Base-by-base conservation (phyloP, 345 rosid genomes). In the Murraya koenigii region DNA sequence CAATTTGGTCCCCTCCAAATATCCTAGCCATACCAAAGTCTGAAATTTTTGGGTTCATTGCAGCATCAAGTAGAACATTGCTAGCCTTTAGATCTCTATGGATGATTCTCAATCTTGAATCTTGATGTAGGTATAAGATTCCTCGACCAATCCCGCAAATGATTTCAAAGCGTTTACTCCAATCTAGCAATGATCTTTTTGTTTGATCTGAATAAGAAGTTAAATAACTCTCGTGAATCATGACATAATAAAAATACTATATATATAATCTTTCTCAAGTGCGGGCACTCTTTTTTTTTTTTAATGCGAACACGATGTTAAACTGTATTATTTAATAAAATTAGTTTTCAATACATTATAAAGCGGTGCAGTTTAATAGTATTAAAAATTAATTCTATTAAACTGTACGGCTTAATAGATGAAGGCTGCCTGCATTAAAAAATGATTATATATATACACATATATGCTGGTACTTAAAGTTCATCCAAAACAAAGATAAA, bases 41-140 rank as follows among this genome's bases (percentile, higher is more conserved):
- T 1, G 94, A 86, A 49, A 90, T 90, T 78, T 90, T 92, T 0
- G 93, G 93, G 19, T 78, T 84, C 89, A 91, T 78, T 4, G 64
- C 79, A 0, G 62, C 79, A 66, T 93, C 97, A 3, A 90, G 78
- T 49, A 89, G 84, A 63, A 90, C 74, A 80, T 90, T 90, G 77
- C 93, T 90, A 1, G 91, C 82, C 75, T 91, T 93, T 22, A 93
- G 76, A 76, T 93, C 96, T 77, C 93, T 86, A 39, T 91, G 97
- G 33, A 93, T 90, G 78, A 93, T 91, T 80, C 88, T 89, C 9
- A 89, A 75, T 68, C 97, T 92, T 1, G 95, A 92, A 69, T 93
- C 97, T 64, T 88, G 89, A 78, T 92, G 95, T 13, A 94, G 87
- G 65, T 94, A 94, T n/a, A 90, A 68, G 55, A 92, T 80, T 65